These are phyloP conservation scores for Stemphylium vesicarium DNA, from an alignment of 2,329 filamentous ascomycete genomes.

Conservation along the genomic window DNA sequence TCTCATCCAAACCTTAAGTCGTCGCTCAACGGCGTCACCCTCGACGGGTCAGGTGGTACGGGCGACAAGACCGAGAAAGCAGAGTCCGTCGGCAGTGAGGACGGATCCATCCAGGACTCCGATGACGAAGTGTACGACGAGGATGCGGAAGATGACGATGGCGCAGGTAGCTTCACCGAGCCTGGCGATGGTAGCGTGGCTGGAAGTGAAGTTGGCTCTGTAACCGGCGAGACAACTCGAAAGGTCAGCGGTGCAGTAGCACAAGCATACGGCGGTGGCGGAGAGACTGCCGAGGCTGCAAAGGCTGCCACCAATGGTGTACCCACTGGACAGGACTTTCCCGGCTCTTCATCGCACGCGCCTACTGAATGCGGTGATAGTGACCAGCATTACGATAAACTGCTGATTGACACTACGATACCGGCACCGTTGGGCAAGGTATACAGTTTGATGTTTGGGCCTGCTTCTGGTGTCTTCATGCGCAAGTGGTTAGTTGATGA, in stretches of 20 bases:
- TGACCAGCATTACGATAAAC: conserved; percentile 80
- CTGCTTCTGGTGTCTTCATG: conserved; percentile 80
- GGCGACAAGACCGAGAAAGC: conserved; percentile 92
- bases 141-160: conserved; percentile 76
- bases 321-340: conserved; percentile 69
- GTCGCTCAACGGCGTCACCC: conserved; percentile 83
- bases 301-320: conserved; percentile 51
- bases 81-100: conserved; percentile 62
- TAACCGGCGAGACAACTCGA: conserved; percentile 64
- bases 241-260: conserved; percentile 70
- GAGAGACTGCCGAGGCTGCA: conserved; percentile 41
- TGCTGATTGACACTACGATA: conserved; percentile 84
- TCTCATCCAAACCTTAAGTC: conserved; percentile 91
- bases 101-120: conserved; percentile 65
- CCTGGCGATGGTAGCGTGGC: conserved; percentile 60
- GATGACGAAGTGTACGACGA: conserved; percentile 82
- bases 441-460: conserved; percentile 86
- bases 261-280: conserved; percentile 48
- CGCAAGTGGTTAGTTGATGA: conserved; percentile 83
- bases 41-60: conserved; percentile 71
- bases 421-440: conserved; percentile 89
- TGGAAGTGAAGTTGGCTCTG: conserved; percentile 58
- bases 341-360: conserved; percentile 79
- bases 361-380: conserved; percentile 86
- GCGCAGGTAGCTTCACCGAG: conserved; percentile 67